These are phyloP conservation scores for Vitis hybrid DNA, from an alignment of 177 flowering plant species.

Conservation along the genomic window DNA sequence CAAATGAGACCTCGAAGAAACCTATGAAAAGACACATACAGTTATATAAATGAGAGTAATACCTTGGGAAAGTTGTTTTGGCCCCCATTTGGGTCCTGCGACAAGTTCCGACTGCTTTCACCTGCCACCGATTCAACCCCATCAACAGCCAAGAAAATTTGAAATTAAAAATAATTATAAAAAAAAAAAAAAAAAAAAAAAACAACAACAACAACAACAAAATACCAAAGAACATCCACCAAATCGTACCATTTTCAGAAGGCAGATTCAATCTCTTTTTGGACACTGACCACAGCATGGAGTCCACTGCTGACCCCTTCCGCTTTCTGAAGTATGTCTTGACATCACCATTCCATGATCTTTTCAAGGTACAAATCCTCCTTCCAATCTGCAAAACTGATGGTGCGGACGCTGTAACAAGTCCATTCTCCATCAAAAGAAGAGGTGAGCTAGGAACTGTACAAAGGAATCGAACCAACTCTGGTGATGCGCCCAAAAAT, in stretches of 20 bases:
- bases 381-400: constrained; percentile 13
- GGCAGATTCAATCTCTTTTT: constrained; percentile 26
- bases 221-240: not conserved
- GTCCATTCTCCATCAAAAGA: not conserved
- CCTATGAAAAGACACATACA: not conserved
- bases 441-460: not conserved
- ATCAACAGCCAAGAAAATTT: not conserved
- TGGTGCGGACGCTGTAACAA: not conserved
- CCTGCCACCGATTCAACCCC: constrained; percentile 8
- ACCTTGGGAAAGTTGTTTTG: constrained; percentile 13
- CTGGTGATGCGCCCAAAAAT: not conserved
- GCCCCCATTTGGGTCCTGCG: not conserved
- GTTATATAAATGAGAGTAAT: not conserved
- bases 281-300: not conserved
- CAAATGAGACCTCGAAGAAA: not conserved
- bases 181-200: not conserved
- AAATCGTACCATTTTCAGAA: constrained; percentile 21
- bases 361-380: constrained; percentile 14
- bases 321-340: constrained; percentile 39
- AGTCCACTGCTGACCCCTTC: constrained; percentile 19
- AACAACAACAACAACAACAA: no score
- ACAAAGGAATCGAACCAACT: not conserved
- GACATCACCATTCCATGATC: constrained; percentile 14
- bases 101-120: not conserved
- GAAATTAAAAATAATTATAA: not conserved